Percentiles rank a stretch among this genome's conserved stretches.
Conservation (phyloP, 2,329 filamentous ascomycete genomes). For the Talaromyces islandicus region DNA sequence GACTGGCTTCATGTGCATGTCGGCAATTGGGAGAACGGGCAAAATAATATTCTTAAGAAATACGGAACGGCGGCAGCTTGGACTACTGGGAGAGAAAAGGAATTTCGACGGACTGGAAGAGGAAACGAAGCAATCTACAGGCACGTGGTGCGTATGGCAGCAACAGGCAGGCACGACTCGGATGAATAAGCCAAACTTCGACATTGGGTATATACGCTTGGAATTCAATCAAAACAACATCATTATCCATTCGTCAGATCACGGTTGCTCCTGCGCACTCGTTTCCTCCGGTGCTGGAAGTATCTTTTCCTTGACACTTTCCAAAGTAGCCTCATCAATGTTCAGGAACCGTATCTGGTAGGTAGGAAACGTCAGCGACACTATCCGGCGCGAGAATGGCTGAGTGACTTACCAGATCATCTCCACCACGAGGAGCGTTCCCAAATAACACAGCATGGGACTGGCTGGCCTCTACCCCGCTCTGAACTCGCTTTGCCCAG, state of each 20-base stretch:
- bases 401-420: constrained; percentile 62
- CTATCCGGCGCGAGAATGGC: constrained; percentile 7
- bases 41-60: background rate
- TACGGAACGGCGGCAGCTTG: background rate
- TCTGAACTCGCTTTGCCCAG: constrained; percentile 84
- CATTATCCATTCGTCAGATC: background rate
- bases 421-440: constrained; percentile 47
- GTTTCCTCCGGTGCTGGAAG: constrained; percentile 15
- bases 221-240: background rate
- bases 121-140: background rate
- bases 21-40: constrained; percentile 8
- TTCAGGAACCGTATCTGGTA: constrained; percentile 35
- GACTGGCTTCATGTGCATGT: constrained; percentile 24
- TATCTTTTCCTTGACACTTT: constrained; percentile 31
- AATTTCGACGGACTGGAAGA: no score
- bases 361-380: background rate
- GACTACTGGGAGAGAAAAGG: background rate
- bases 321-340: constrained; percentile 26
- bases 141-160: background rate
- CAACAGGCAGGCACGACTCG: background rate
- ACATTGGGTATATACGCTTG: background rate
- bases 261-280: background rate
- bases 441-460: constrained; percentile 78
- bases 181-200: background rate
- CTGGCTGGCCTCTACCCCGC: constrained; percentile 68